Evolutionary conservation across 768 basidiomycete genomes (phyloP).

Genomic region (Kwoniella botswanensis): DNA sequence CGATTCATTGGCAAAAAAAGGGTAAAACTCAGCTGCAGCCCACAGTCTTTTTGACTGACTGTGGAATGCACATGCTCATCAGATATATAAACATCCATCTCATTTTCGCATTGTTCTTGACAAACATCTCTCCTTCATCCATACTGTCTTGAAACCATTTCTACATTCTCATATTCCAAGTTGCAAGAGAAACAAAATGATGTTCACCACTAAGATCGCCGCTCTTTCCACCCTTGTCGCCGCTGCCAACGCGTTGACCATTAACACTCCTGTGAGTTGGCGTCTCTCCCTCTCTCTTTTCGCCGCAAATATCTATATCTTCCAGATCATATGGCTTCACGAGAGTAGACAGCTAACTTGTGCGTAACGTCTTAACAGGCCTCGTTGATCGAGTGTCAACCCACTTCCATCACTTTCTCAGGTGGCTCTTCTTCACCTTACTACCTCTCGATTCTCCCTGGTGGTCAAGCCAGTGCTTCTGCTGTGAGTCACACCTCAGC

Average conservation of each 20-base stretch:
- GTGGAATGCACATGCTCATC: background rate
- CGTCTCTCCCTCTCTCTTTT: too few species aligned
- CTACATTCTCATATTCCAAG: background rate
- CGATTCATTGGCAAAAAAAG: background rate
- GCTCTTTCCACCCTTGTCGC: slow-evolving; percentile 30
- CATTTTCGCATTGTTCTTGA: background rate
- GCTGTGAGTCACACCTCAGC: slow-evolving; percentile 26
- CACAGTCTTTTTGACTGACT: background rate
- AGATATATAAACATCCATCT: background rate
- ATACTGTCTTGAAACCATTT: background rate
- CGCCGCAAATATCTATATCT: too few species aligned
- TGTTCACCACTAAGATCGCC: slow-evolving; percentile 36
- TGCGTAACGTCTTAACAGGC: slow-evolving; percentile 22
- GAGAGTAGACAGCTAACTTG: too few species aligned
- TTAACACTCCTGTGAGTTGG: slow-evolving; percentile 42
- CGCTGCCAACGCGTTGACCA: slow-evolving; percentile 27
- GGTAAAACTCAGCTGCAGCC: background rate
- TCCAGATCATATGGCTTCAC: too few species aligned
- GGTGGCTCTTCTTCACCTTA: slow-evolving; percentile 35
- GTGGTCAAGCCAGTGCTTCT: slow-evolving; percentile 36
- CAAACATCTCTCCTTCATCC: background rate
- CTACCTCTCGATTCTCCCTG: slow-evolving; percentile 44
- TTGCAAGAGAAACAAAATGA: slow-evolving; percentile 8
- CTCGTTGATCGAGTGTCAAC: slow-evolving; percentile 46
- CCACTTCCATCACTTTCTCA: slow-evolving; percentile 32